Evolutionary conservation across 352 stramenopile species (phyloP), one percentile per base, ranked within the genome.

Genomic region (Globisporangium nodosum): DNA sequence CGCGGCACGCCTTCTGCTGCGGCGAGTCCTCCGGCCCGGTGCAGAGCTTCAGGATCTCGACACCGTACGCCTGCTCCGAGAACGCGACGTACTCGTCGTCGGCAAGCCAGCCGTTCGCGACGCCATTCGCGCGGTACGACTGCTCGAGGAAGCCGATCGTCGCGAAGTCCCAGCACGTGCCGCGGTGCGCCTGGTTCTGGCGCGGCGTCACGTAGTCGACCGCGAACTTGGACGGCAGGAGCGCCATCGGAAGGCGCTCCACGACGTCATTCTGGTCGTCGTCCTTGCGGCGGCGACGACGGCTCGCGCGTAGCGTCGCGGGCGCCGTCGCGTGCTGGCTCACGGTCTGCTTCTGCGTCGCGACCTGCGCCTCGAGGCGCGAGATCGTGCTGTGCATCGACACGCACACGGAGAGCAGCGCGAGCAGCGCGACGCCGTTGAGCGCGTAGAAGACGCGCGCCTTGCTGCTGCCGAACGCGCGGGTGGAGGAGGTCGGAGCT

Each of bases 161-260:
- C 3, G 83, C 80, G 52, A 92, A 92, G 64, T 92, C 83, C 83
- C 83, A 92, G 64, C 83, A 92, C 3, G 80, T 92, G 42, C 83
- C 83, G 42, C 83, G 83, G 42, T 84, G 74, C 52, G 80, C 76
- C 60, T 92, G 82, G 51, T 92, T 72, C 61, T 89, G 72, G 0
- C 82, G 80, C 21, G 80, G 82, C 18, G 80, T 92, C 20, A 92
- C 80, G 60, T 84, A 88, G 62, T 89, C 64, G 27, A 92, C 80
- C 0, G 82, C 80, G 50, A 89, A 92, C 66, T 92, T 92, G 30
- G 80, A 88, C 21, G 82, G 82, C 46, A 92, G 54, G 69, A 87
- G 68, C 27, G 74, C 68, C 76, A 87, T 87, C 6, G 81, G 81
- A 27, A 90, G 20, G 27, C 78, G 66, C 52, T 78, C 72, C 6